Base-by-base conservation (phyloP, 1,284 basidiomycete genomes). In the Gomphus bonarii region DNA sequence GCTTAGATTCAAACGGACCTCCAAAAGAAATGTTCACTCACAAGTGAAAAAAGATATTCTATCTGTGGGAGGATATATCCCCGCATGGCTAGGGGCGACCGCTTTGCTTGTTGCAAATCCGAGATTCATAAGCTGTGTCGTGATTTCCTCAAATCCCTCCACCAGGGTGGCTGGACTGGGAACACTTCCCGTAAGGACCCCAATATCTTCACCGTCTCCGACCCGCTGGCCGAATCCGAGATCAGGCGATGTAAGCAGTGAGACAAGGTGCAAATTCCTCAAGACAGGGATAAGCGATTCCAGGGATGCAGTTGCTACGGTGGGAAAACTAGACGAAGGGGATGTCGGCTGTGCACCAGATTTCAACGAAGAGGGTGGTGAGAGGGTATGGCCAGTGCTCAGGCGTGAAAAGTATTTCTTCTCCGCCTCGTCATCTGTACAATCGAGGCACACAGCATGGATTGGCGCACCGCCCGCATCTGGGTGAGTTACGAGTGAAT, bases 31-130 rank as follows among this genome's bases (percentile, higher is more conserved):
- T 35, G 48, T 22, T 28, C 59, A 67, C 79, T 67, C 66, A 89
- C 86, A 89, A n/a, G 87, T 88, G 22, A 91, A 70, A 16, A 85
- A 75, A 11, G 85, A 87, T 67, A 90, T 79, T 50, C 88, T 77
- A 65, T 91, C 88, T 1, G 73, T 78, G 1, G 88, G 88, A 2
- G 86, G 87, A 63, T 82, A 75, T 48, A 91, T 60, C 75, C 80
- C 82, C 59, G 73, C 74, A 66, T 91, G 88, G 61, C 87, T 80
- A 14, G 86, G 84, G n/a, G 77, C 52, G 25, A 89, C 68, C 1
- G 78, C 74, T 63, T 74, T 76, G 20, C 87, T 85, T 7, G 84
- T 85, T 11, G 86, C 85, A 67, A 80, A 89, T 8, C 88, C 85
- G 30, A 91, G 68, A 0, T 83, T 80, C 80, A 91, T 78, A 36